Conservation (phyloP, 2,329 filamentous ascomycete genomes). For the Botrytis byssoidea region DNA sequence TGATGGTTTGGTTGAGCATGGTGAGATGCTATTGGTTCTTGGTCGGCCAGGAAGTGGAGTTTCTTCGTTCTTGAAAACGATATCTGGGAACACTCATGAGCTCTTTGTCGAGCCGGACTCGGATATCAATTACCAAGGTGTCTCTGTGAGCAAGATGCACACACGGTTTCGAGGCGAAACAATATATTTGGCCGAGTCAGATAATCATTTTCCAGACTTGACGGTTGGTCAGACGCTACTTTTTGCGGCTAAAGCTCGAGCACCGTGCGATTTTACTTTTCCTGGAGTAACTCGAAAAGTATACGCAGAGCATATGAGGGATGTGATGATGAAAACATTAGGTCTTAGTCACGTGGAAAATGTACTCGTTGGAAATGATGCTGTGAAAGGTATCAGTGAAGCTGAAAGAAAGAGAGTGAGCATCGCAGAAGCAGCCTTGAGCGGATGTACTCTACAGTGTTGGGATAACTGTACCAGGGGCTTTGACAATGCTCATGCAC, state of each 20-base stretch:
- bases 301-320: slow-evolving; percentile 42
- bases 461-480: slow-evolving; percentile 76
- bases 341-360: slow-evolving; percentile 69
- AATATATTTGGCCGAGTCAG: slow-evolving; percentile 72
- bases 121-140: slow-evolving; percentile 61
- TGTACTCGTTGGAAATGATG: slow-evolving; percentile 71
- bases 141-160: slow-evolving; percentile 51
- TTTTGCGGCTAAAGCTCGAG: slow-evolving; percentile 68
- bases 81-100: slow-evolving; percentile 54
- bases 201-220: slow-evolving; percentile 72
- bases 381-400: slow-evolving; percentile 70
- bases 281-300: slow-evolving; percentile 59
- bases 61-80: slow-evolving; percentile 60
- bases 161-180: slow-evolving; percentile 57
- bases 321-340: slow-evolving; percentile 68
- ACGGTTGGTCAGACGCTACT: slow-evolving; percentile 71
- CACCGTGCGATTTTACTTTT: slow-evolving; percentile 57
- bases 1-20: slow-evolving; percentile 59
- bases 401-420: slow-evolving; percentile 79
- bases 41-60: slow-evolving; percentile 62
- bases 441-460: slow-evolving; percentile 66
- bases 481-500: slow-evolving; percentile 69
- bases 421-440: slow-evolving; percentile 76
- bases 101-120: slow-evolving; percentile 52
- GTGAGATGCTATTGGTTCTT: slow-evolving; percentile 66